phyloP scores from a whole-genome alignment of 106 monocot genomes.

The Phalaenopsis equestris region DNA sequence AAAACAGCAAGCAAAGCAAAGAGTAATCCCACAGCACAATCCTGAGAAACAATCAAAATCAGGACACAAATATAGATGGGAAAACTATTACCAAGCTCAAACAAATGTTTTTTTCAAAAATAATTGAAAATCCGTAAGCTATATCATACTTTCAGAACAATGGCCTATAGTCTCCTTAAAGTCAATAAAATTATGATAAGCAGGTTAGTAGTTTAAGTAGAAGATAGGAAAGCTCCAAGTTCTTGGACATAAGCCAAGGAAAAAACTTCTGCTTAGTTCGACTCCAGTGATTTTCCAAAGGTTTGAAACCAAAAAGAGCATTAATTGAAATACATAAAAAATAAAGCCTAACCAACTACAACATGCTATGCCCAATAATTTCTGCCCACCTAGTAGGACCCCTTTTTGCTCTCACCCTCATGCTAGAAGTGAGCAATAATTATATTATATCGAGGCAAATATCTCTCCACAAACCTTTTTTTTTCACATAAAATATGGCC shows the following conservation, averaged over 20 bases:
- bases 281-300: not conserved
- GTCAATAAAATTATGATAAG: not conserved
- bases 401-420: too few species aligned
- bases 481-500: too few species aligned
- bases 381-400: too few species aligned
- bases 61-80: not conserved
- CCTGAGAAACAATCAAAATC: slow-evolving; percentile 44
- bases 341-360: too few species aligned
- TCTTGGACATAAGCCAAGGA: not conserved
- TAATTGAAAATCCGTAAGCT: not conserved
- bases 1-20: slow-evolving; percentile 96
- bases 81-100: not conserved
- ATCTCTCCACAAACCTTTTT: too few species aligned
- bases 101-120: not conserved
- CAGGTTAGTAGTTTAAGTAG: not conserved
- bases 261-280: not conserved
- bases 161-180: not conserved
- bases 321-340: not conserved
- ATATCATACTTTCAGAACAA: not conserved
- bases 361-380: too few species aligned
- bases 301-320: not conserved
- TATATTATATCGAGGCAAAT: too few species aligned
- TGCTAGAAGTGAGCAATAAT: too few species aligned
- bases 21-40: slow-evolving; percentile 93
- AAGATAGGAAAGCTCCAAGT: not conserved